phyloP scores from a whole-genome alignment of 257 asterid species.

The Fraxinus pennsylvanica region DNA sequence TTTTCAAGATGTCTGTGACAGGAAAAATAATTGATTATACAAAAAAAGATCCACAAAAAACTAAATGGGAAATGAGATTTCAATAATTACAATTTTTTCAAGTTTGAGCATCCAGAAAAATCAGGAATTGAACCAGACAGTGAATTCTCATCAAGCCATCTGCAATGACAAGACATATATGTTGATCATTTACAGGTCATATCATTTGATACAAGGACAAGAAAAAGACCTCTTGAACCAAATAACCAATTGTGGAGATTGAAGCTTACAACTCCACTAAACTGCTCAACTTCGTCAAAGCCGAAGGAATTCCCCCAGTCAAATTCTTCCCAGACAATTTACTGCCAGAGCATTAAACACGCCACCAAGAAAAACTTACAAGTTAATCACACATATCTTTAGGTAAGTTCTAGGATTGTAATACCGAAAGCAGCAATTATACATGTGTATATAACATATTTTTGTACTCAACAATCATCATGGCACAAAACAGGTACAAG shows the following conservation, averaged over 20 bases:
- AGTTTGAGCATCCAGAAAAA: slow-evolving; percentile 81
- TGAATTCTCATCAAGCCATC: slow-evolving; percentile 90
- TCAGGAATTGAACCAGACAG: slow-evolving; percentile 87
- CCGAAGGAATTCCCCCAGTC: slow-evolving; percentile 62
- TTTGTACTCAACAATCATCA: not conserved
- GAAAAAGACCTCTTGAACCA: not conserved
- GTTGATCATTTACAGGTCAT: slow-evolving; percentile 13
- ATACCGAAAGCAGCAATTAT: no score
- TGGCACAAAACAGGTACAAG: not conserved
- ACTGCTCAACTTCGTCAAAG: slow-evolving; percentile 60
- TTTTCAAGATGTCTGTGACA: slow-evolving; percentile 80
- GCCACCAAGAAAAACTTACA: not conserved
- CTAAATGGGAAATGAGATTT: slow-evolving; percentile 1
- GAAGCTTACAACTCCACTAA: slow-evolving; percentile 74
- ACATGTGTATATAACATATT: no score
- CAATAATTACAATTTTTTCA: slow-evolving; percentile 60
- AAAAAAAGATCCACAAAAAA: not conserved
- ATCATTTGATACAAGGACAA: slow-evolving; percentile 3
- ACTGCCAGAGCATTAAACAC: slow-evolving; percentile 43
- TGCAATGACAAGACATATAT: slow-evolving; percentile 38
- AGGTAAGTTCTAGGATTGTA: no score
- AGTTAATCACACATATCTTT: not conserved
- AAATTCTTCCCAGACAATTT: slow-evolving; percentile 72
- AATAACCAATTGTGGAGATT: not conserved
- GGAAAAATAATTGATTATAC: slow-evolving; percentile 21